These are phyloP conservation scores for Blastobotrys raffinosifermentans DNA, from an alignment of 1,139 yeast species.

Conservation along the genomic window DNA sequence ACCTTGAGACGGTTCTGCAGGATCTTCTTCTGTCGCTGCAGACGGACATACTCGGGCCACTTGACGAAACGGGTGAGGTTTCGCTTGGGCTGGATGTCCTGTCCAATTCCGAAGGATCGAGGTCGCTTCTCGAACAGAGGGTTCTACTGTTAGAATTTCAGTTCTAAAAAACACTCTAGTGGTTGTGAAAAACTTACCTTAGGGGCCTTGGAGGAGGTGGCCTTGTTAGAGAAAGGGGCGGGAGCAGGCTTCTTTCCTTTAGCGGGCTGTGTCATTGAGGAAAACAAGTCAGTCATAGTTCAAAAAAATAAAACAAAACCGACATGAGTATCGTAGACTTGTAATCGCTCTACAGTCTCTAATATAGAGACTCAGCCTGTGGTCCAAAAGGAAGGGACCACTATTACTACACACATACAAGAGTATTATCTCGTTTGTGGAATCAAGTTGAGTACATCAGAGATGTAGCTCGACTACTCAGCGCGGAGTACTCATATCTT, in stretches of 20 bases:
- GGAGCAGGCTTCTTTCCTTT: conserved; percentile 78
- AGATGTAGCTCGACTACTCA: too few relatives aligned
- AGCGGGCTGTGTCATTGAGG: conserved; percentile 81
- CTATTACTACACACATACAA: too few relatives aligned
- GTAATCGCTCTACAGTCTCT: conserved; percentile 33
- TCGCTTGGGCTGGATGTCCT: conserved; percentile 89
- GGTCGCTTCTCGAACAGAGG: conserved; percentile 85
- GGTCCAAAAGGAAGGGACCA: not conserved
- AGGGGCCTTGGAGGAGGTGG: conserved; percentile 35
- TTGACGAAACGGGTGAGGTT: conserved; percentile 93
- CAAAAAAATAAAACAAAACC: conserved; percentile 3
- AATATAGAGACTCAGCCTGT: conserved; percentile 21
- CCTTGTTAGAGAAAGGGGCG: conserved; percentile 64
- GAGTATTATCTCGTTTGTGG: too few relatives aligned
- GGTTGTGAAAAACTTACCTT: conserved; percentile 20
- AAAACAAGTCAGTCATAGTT: conserved; percentile 17
- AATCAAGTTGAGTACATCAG: too few relatives aligned
- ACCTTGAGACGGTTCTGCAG: conserved; percentile 93
- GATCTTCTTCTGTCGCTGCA: conserved; percentile 97
- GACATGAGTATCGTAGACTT: conserved; percentile 6
- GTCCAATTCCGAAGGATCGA: conserved; percentile 95
- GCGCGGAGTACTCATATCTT: too few relatives aligned
- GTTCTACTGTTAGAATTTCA: conserved; percentile 36
- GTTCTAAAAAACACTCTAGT: not conserved
- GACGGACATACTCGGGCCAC: conserved; percentile 98